Base-by-base conservation (phyloP, 2,329 filamentous ascomycete genomes). In the Fusarium sp. region DNA sequence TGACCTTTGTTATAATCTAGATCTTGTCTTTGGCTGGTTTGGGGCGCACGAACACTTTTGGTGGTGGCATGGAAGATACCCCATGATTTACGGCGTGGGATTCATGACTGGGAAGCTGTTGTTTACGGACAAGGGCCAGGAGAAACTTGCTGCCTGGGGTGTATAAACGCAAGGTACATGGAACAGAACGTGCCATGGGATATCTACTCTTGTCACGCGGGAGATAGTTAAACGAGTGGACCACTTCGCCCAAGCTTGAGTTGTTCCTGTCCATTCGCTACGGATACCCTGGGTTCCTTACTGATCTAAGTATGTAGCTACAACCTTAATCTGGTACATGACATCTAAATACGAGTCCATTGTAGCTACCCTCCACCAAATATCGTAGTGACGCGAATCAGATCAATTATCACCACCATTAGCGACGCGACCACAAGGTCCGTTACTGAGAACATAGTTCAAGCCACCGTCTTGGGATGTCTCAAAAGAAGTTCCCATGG, bases 31-130 rank as follows among this genome's bases (percentile, higher is more conserved):
- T 38, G 60, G 64, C 7, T 64, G 64, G 64, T 70, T 70, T 37
- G 68, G 64, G 9, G 42, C 68, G 6, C 59, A 50, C 6, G 60
- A 70, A 16, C 60, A 67, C 14, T 67, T 70, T 29, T 70, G 68
- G 68, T 70, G 64, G 64, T 70, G 67, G 68, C 68, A 70, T 50
- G 42, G 37, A 3, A 31, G 68, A 3, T 70, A 67, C n/a, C 54
- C 57, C 3, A 16, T 64, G 4, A 70, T 70, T 18, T 67, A 70
- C n/a, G 54, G 34, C 13, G 59, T 62, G 6, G 64, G 68, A 11
- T 58, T 37, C 6, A 38, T 58, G 16, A 58, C 54, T n/a, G 34
- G 54, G 9, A 38, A 58, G 34, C 14, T 58, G 34, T 18, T 58
- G 34, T 38, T 58, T 24, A 58, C 54, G 20, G 34, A 37, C 14